These are phyloP conservation scores for Saksenaea vasiformis DNA, from an alignment of 371 early-diverging fungal genomes.

Conservation along the genomic window DNA sequence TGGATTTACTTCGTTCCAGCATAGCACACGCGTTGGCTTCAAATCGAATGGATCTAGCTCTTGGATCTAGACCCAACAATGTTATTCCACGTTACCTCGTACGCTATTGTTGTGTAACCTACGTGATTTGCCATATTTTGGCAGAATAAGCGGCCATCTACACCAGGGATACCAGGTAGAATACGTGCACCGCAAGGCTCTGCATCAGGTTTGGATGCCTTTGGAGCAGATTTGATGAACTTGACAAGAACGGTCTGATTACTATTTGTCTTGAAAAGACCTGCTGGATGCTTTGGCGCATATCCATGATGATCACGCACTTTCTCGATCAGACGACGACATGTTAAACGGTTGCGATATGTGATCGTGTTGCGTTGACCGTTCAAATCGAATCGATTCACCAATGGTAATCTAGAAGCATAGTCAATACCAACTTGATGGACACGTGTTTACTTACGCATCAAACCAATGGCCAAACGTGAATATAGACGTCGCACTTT, in stretches of 20 bases:
- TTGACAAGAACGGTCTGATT: constrained; percentile 69
- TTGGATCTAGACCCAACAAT: constrained; percentile 50
- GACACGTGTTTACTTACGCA: constrained; percentile 35
- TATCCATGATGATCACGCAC: constrained; percentile 72
- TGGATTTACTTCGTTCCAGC: constrained; percentile 70
- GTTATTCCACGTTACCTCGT: not conserved
- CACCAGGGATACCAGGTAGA: constrained; percentile 48
- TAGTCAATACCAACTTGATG: not conserved
- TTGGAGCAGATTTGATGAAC: constrained; percentile 55
- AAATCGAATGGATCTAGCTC: constrained; percentile 77
- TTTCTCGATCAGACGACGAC: constrained; percentile 59
- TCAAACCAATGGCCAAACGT: constrained; percentile 77
- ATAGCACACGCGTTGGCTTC: constrained; percentile 64
- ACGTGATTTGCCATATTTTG: constrained; percentile 65
- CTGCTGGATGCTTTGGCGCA: constrained; percentile 65
- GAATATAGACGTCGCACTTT: constrained; percentile 63
- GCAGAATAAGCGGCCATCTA: constrained; percentile 59
- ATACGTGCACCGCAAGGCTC: constrained; percentile 64
- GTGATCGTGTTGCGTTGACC: constrained; percentile 54
- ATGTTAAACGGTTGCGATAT: constrained; percentile 63
- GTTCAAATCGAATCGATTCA: constrained; percentile 66
- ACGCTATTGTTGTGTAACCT: constrained; percentile 4
- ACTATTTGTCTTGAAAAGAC: constrained; percentile 64
- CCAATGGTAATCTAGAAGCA: constrained; percentile 48
- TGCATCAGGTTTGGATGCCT: constrained; percentile 51